Conservation (phyloP, 805 yeast species). For the Naumovozyma baii region DNA sequence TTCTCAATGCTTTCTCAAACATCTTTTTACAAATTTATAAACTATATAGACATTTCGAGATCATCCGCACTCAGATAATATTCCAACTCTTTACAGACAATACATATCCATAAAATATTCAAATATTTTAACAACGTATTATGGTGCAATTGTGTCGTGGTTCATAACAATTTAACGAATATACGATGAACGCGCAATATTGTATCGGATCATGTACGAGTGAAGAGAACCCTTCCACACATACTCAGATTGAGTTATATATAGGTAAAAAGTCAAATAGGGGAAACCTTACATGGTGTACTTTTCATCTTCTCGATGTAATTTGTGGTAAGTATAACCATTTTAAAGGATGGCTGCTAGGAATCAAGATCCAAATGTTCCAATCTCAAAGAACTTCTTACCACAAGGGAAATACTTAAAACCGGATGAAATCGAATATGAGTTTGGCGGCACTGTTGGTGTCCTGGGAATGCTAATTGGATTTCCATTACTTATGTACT, state of each 20-base stretch:
- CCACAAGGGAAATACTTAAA: conserved; percentile 34
- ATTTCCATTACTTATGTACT: conserved; percentile 89
- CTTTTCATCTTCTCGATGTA: too few species aligned
- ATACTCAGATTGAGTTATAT: too few species aligned
- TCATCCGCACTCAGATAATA: background rate
- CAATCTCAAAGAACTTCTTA: conserved; percentile 12
- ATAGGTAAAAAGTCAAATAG: too few species aligned
- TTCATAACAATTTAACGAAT: too few species aligned
- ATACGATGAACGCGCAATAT: background rate
- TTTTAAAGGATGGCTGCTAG: too few species aligned
- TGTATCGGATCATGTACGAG: background rate
- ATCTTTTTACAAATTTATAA: background rate
- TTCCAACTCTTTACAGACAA: background rate
- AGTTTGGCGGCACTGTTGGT: conserved; percentile 90
- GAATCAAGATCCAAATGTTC: background rate
- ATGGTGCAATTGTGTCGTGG: too few species aligned
- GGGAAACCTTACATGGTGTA: too few species aligned
- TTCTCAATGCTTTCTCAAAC: too few species aligned
- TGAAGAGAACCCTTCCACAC: too few species aligned
- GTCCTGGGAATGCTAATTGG: conserved; percentile 86
- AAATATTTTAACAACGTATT: too few species aligned
- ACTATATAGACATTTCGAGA: background rate
- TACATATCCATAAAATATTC: too few species aligned
- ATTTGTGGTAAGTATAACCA: too few species aligned
- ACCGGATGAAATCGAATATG: conserved; percentile 58